Conservation (phyloP, 2,329 filamentous ascomycete species). For the Cryphonectria nitschkei region DNA sequence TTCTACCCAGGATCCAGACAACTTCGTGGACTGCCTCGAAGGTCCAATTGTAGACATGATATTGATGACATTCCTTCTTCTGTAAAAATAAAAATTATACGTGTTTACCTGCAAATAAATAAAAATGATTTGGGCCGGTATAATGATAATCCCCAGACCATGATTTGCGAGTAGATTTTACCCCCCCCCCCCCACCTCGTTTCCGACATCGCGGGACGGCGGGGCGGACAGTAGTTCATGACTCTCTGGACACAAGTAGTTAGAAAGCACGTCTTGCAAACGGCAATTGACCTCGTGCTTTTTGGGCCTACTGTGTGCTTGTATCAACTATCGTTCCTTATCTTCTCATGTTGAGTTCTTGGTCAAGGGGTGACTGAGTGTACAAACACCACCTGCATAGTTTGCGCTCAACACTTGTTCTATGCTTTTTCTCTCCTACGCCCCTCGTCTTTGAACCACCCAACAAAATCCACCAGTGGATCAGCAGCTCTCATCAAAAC, state of each 20-base stretch:
- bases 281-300: neutral
- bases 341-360: neutral
- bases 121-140: neutral
- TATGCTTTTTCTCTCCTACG: no score
- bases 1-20: no score
- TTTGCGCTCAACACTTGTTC: neutral
- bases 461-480: neutral
- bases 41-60: neutral
- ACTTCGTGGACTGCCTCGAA: neutral
- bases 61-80: neutral
- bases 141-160: constrained; percentile 11
- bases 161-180: neutral
- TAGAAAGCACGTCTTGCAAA: neutral
- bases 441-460: neutral
- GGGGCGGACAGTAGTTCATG: constrained; percentile 12
- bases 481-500: neutral
- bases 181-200: constrained; percentile 1
- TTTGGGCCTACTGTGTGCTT: neutral
- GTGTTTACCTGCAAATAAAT: neutral
- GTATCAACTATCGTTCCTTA: neutral
- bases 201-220: constrained; percentile 16
- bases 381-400: neutral
- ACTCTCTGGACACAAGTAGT: neutral
- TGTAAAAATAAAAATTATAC: neutral
- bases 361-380: neutral